Percentiles rank a stretch among this genome's conserved stretches.
phyloP scores from a whole-genome alignment of 2,329 filamentous ascomycete genomes.

The Monosporascus sp. region DNA sequence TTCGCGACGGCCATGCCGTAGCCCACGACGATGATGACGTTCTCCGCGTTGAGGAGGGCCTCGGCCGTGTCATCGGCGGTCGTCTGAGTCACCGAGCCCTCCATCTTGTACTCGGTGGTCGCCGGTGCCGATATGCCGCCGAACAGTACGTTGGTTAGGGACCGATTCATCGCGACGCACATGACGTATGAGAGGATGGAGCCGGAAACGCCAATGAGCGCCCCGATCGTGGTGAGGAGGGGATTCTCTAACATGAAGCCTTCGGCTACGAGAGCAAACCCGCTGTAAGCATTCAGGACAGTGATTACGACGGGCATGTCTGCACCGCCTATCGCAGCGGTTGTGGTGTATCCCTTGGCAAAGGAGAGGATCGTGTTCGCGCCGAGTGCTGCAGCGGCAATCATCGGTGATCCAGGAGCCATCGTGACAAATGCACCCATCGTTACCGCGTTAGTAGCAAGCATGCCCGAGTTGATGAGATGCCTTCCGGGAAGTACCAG shows the following conservation, averaged over 20 bases:
- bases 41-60: slow-evolving; percentile 68
- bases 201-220: slow-evolving; percentile 81
- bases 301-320: slow-evolving; percentile 93
- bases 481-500: slow-evolving; percentile 69
- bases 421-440: slow-evolving; percentile 81
- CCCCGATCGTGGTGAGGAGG: slow-evolving; percentile 77
- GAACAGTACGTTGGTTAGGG: slow-evolving; percentile 83
- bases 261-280: slow-evolving; percentile 84
- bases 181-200: slow-evolving; percentile 84
- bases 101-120: slow-evolving; percentile 65
- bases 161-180: slow-evolving; percentile 89
- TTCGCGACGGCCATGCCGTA: slow-evolving; percentile 95
- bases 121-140: slow-evolving; percentile 68
- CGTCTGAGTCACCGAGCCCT: slow-evolving; percentile 73
- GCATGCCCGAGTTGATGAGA: slow-evolving; percentile 65
- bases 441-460: slow-evolving; percentile 72
- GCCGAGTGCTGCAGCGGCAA: slow-evolving; percentile 72
- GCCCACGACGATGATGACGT: slow-evolving; percentile 82
- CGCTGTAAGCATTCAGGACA: slow-evolving; percentile 84
- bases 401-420: slow-evolving; percentile 71
- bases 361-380: slow-evolving; percentile 77
- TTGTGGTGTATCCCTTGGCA: slow-evolving; percentile 81
- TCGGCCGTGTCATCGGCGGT: slow-evolving; percentile 78
- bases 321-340: slow-evolving; percentile 82
- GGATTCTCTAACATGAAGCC: slow-evolving; percentile 90